Conservation (phyloP, 257 asterid species). For the Nicotiana undulata region DNA sequence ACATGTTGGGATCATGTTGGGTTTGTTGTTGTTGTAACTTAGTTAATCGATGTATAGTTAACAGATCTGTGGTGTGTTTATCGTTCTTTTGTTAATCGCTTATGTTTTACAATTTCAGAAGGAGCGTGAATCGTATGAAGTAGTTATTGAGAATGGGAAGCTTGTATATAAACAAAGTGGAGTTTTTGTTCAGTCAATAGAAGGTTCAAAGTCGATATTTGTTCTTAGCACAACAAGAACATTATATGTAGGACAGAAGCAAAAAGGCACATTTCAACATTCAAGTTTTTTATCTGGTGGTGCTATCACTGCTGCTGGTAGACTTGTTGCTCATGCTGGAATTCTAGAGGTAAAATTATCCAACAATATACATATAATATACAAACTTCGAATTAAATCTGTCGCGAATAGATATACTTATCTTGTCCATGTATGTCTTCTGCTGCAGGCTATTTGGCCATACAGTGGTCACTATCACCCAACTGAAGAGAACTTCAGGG, state of each 20-base stretch:
- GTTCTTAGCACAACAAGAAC: conserved; percentile 81
- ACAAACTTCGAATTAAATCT: background rate
- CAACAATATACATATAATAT: background rate
- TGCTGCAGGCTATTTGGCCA: conserved; percentile 83
- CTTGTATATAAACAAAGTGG: conserved; percentile 63
- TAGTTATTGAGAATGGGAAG: conserved; percentile 58
- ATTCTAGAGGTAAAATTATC: conserved; percentile 60
- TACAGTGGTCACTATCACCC: conserved; percentile 94
- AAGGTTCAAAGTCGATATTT: conserved; percentile 85
- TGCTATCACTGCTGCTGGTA: conserved; percentile 93
- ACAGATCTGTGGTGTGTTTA: background rate
- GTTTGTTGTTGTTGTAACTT: too few relatives aligned
- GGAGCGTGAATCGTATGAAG: conserved; percentile 75
- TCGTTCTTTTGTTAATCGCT: conserved; percentile 6
- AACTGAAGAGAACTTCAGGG: conserved; percentile 75
- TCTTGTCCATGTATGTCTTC: background rate
- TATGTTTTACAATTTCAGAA: conserved; percentile 33
- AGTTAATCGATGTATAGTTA: background rate
- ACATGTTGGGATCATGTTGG: too few relatives aligned
- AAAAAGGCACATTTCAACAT: conserved; percentile 76
- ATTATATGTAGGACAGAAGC: conserved; percentile 73
- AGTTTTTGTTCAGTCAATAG: conserved; percentile 41
- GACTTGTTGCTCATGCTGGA: conserved; percentile 73
- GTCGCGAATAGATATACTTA: background rate
- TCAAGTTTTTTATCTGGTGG: conserved; percentile 95